These are phyloP conservation scores for Boletus sp. DNA, from an alignment of 768 basidiomycete species.

Conservation along the genomic window DNA sequence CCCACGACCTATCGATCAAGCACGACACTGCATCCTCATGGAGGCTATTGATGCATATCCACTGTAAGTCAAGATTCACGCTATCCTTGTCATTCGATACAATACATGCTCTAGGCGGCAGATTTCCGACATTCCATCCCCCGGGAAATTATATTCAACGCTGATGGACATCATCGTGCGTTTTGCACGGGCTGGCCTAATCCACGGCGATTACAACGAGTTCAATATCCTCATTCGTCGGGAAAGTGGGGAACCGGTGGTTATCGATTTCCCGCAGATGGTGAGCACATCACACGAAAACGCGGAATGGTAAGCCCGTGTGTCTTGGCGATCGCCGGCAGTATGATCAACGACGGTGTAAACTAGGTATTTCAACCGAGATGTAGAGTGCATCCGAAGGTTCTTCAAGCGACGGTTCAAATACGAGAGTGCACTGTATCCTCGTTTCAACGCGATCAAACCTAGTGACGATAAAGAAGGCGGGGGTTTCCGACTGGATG, in stretches of 20 bases:
- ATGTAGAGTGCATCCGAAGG: slow-evolving; percentile 92
- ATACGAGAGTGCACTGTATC: slow-evolving; percentile 89
- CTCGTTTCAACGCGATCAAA: slow-evolving; percentile 60
- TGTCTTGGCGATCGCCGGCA: slow-evolving; percentile 13
- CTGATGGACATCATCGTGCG: slow-evolving; percentile 97
- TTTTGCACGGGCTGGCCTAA: slow-evolving; percentile 90
- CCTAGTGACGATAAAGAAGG: slow-evolving; percentile 35
- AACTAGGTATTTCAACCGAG: slow-evolving; percentile 95
- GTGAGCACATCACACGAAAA: slow-evolving; percentile 95
- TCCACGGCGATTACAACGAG: slow-evolving; percentile 99
- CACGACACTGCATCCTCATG: too few relatives aligned
- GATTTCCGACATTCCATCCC: slow-evolving; percentile 76
- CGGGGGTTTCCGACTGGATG: slow-evolving; percentile 74
- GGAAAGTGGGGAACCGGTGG: slow-evolving; percentile 69
- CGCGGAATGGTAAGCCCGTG: slow-evolving; percentile 78
- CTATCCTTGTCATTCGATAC: background rate
- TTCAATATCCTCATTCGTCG: slow-evolving; percentile 95
- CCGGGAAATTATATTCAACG: slow-evolving; percentile 84
- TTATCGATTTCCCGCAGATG: slow-evolving; percentile 99
- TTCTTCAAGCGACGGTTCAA: slow-evolving; percentile 91
- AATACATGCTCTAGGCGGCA: slow-evolving; percentile 60
- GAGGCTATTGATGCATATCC: slow-evolving; percentile 94
- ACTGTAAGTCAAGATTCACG: slow-evolving; percentile 53
- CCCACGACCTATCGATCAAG: too few relatives aligned
- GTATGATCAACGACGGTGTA: slow-evolving; percentile 3